Evolutionary conservation across 495 filamentous ascomycete genomes (phyloP), one percentile per base, ranked within the genome.

Genomic region (Hypoxylon intermedium): DNA sequence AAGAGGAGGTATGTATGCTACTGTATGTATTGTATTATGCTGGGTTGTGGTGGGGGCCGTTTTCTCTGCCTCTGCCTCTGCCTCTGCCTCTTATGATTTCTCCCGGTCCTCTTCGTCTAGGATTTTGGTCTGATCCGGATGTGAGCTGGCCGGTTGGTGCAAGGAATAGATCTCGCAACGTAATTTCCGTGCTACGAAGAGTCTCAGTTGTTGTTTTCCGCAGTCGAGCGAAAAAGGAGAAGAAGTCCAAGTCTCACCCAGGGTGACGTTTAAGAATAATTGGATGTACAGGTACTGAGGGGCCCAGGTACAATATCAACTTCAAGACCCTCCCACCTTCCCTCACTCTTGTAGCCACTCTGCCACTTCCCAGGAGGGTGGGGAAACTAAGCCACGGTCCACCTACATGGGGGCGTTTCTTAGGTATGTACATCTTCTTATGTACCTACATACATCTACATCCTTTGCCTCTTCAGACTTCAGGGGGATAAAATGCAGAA

Each of bases 371-470:
- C 12, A 34, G 3, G 6, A 2, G 15, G 34, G 34, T 37, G 34
- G 34, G 34, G 34, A 21, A 16, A 44, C 58, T 61, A 54, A 61
- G 58, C 58, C 58, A n/a, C n/a, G n/a, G n/a, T n/a, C n/a, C n/a
- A 48, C 50, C 37, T 48, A 20, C 12, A 9, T 41, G 16, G 9
- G 12, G n/a, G 20, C 34, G 40, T 19, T 6, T 5, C 9, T 12
- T 43, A 43, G 19, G 19, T 6, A 43, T 18, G n/a, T 24, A 12
- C n/a, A 33, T 33, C 30, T 33, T 33, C n/a, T 5, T 33, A 33
- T 4, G 30, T 33, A 33, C 7, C 30, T 12, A 12, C 30, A 33
- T 11, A 2, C 9, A 33, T 33, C n/a, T n/a, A n/a, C n/a, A n/a
- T n/a, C n/a, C n/a, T n/a, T n/a, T n/a, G n/a, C n/a, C n/a, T n/a